Conservation (phyloP, 2,329 filamentous ascomycete species). For the Aspergillus texensis region DNA sequence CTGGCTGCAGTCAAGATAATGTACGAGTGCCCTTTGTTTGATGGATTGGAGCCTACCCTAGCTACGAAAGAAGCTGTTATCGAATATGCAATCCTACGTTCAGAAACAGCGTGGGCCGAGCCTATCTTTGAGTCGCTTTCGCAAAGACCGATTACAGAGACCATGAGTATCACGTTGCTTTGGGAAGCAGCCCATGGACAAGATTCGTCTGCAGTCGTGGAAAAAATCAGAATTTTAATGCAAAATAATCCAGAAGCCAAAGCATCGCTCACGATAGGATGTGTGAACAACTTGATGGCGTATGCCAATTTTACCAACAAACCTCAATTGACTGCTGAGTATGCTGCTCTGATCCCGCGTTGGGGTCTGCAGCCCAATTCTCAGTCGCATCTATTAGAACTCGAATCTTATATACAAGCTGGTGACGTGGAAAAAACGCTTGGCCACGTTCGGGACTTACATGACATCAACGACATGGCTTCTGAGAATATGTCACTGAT, state of each 20-base stretch:
- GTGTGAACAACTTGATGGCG: slow-evolving; percentile 76
- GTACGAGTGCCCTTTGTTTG: slow-evolving; percentile 61
- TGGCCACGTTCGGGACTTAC: slow-evolving; percentile 57
- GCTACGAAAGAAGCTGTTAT: slow-evolving; percentile 59
- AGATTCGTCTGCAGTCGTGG: slow-evolving; percentile 70
- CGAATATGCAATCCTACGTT: slow-evolving; percentile 62
- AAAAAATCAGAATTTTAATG: slow-evolving; percentile 72
- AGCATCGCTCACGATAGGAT: slow-evolving; percentile 64
- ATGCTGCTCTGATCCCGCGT: slow-evolving; percentile 67
- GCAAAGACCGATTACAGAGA: slow-evolving; percentile 53
- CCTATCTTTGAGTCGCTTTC: slow-evolving; percentile 57
- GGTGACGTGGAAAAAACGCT: slow-evolving; percentile 67
- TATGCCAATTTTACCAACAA: slow-evolving; percentile 72
- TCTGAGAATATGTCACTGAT: slow-evolving; percentile 65
- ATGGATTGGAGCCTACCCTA: slow-evolving; percentile 45
- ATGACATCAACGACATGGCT: slow-evolving; percentile 55
- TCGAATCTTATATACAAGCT: slow-evolving; percentile 74
- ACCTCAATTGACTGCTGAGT: slow-evolving; percentile 71
- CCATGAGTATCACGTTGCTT: slow-evolving; percentile 73
- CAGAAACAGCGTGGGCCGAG: slow-evolving; percentile 64
- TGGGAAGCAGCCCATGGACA: slow-evolving; percentile 75
- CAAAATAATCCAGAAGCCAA: slow-evolving; percentile 47
- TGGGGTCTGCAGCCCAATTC: slow-evolving; percentile 68
- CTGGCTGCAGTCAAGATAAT: slow-evolving; percentile 67
- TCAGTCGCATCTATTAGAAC: slow-evolving; percentile 71